These are phyloP conservation scores for Colletotrichum lupini DNA, from an alignment of 2,329 filamentous ascomycete species.

Conservation along the genomic window DNA sequence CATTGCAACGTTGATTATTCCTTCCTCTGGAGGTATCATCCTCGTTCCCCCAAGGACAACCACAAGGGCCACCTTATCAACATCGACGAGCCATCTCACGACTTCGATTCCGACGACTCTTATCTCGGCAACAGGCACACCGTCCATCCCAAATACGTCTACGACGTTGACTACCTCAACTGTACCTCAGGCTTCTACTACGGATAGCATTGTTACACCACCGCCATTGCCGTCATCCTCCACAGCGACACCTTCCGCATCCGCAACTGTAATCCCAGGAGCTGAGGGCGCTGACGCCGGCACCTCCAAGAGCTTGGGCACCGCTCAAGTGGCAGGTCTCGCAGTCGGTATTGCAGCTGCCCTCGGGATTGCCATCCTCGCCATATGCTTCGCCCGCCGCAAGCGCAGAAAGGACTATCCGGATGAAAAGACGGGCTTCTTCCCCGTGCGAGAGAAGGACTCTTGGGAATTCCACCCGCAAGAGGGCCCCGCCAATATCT, in stretches of 20 bases:
- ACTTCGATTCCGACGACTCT: slow-evolving; percentile 30
- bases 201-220: slow-evolving; percentile 10
- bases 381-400: slow-evolving; percentile 58
- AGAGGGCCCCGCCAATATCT: slow-evolving; percentile 39
- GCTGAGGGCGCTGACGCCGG: slow-evolving; percentile 24
- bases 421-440: slow-evolving; percentile 51
- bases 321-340: slow-evolving; percentile 32
- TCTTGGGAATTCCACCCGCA: slow-evolving; percentile 44
- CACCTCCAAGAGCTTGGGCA: slow-evolving; percentile 23
- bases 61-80: slow-evolving; percentile 16
- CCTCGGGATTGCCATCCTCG: slow-evolving; percentile 55
- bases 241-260: slow-evolving; percentile 13
- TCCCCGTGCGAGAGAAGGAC: slow-evolving; percentile 50
- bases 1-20: slow-evolving; percentile 64
- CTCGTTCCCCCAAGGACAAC: slow-evolving; percentile 38
- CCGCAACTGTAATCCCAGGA: slow-evolving; percentile 18
- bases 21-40: slow-evolving; percentile 49
- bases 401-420: slow-evolving; percentile 53
- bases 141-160: slow-evolving; percentile 19
- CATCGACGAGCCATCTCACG: slow-evolving; percentile 22
- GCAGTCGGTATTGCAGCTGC: slow-evolving; percentile 34
- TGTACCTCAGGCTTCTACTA: slow-evolving; percentile 25
- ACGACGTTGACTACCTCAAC: slow-evolving; percentile 31
- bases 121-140: slow-evolving; percentile 19
- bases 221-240: slow-evolving; percentile 20